Evolutionary conservation across 495 filamentous ascomycete species (phyloP).

Genomic region (Aspergillus egyptiacus): DNA sequence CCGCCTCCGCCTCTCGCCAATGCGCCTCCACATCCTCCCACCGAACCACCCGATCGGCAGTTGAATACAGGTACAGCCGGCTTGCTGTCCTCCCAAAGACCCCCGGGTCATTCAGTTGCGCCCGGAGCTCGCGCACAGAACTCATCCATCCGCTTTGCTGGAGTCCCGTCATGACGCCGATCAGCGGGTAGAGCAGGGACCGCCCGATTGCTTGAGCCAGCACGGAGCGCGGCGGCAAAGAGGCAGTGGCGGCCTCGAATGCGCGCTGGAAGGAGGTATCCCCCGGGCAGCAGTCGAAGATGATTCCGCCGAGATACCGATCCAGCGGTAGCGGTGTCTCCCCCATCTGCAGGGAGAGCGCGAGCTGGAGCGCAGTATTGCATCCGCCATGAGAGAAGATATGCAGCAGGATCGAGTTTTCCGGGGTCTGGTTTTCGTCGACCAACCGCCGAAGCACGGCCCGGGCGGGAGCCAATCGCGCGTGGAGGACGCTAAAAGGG

Average conservation of each 20-base stretch:
- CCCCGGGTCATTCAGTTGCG: conserved; percentile 4
- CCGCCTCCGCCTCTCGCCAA: neutral
- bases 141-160: neutral
- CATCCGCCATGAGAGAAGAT: conserved; percentile 12
- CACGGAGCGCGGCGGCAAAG: neutral
- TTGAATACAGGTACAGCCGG: conserved; percentile 4
- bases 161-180: neutral
- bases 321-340: too few species aligned
- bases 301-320: too few species aligned
- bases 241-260: neutral
- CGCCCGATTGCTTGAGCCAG: neutral
- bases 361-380: conserved; percentile 1
- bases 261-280: conserved; percentile 1
- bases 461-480: neutral
- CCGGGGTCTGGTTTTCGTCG: neutral
- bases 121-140: neutral
- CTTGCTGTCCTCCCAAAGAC: neutral
- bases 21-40: conserved; percentile 7
- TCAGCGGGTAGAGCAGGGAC: neutral
- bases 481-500: neutral
- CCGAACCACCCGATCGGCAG: conserved; percentile 2
- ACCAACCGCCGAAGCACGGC: neutral
- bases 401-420: conserved; percentile 1
- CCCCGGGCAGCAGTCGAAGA: conserved; percentile 10
- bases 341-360: neutral